Conservation (phyloP, 2,329 filamentous ascomycete species). For the Sporothrix protearum region DNA sequence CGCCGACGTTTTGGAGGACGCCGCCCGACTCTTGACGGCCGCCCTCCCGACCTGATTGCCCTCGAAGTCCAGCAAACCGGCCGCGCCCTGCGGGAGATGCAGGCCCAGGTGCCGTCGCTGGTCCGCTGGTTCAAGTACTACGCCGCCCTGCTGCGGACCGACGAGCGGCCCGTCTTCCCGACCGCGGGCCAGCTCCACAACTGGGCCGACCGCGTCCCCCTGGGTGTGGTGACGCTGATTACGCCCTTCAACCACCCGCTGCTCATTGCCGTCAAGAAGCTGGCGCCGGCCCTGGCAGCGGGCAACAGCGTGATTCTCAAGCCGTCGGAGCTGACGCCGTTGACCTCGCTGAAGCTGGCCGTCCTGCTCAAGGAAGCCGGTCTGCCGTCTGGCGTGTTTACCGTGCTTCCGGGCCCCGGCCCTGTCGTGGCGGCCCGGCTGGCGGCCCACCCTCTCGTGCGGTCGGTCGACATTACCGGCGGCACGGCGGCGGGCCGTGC, state of each 20-base stretch:
- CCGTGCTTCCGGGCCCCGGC: conserved; percentile 57
- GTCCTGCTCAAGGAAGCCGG: conserved; percentile 62
- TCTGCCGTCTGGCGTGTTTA: conserved; percentile 67
- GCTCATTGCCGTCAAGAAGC: conserved; percentile 57
- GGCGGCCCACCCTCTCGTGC: conserved; percentile 49
- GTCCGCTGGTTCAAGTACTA: conserved; percentile 71
- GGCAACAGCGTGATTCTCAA: conserved; percentile 61
- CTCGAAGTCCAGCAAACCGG: conserved; percentile 67
- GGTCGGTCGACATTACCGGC: conserved; percentile 72
- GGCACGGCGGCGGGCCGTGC: conserved; percentile 67
- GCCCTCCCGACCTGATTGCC: conserved; percentile 54
- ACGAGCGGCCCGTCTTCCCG: conserved; percentile 63
- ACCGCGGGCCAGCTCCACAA: conserved; percentile 60
- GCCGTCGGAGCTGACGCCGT: conserved; percentile 59
- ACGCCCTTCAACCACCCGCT: conserved; percentile 59
- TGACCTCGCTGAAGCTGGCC: conserved; percentile 58
- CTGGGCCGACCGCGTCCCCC: conserved; percentile 51
- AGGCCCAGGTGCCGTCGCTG: conserved; percentile 62
- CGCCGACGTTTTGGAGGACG: conserved; percentile 59
- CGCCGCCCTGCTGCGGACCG: conserved; percentile 61
- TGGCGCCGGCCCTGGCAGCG: conserved; percentile 57
- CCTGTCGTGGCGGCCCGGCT: conserved; percentile 51
- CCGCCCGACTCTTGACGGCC: conserved; percentile 51
- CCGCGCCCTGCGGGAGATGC: conserved; percentile 65
- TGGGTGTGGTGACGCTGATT: conserved; percentile 56